A percentile compares a stretch with the other conserved stretches of the same genome.
Conservation (phyloP, 1,139 yeast genomes). For the Candida smagusa region DNA sequence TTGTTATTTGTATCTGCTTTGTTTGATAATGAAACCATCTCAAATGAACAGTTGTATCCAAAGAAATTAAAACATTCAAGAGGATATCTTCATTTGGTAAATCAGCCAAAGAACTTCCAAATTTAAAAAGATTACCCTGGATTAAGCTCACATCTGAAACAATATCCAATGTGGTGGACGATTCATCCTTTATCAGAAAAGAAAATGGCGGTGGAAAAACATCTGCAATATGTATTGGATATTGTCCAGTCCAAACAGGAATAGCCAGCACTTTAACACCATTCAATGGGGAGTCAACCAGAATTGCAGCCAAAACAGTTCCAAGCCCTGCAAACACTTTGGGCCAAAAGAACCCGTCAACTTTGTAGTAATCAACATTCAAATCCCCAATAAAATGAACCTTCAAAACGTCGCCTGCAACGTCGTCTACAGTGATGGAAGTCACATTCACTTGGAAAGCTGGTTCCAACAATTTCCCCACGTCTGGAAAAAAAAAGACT, state of each 20-base stretch:
- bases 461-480: constrained; percentile 7
- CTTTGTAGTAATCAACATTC: constrained; percentile 23
- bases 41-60: too few species aligned
- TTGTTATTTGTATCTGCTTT: constrained; percentile 16
- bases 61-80: too few species aligned
- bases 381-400: constrained; percentile 24
- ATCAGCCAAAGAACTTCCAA: constrained; percentile 8
- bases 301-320: constrained; percentile 21
- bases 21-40: constrained; percentile 11
- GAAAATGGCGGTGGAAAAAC: constrained; percentile 24
- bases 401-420: constrained; percentile 23
- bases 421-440: constrained; percentile 16
- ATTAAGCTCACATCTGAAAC: constrained; percentile 20
- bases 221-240: constrained; percentile 23
- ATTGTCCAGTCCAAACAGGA: constrained; percentile 15
- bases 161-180: constrained; percentile 25
- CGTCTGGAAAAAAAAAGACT: too few species aligned
- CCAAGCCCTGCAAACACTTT: constrained; percentile 19
- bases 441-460: constrained; percentile 20
- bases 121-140: constrained; percentile 18
- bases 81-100: too few species aligned
- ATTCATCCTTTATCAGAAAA: constrained; percentile 19
- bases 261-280: constrained; percentile 21
- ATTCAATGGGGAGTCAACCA: constrained; percentile 18
- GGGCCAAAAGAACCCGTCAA: constrained; percentile 20